phyloP scores from a whole-genome alignment of 192 early-diverging fungal genomes.

The Irineochytrium annulatum region DNA sequence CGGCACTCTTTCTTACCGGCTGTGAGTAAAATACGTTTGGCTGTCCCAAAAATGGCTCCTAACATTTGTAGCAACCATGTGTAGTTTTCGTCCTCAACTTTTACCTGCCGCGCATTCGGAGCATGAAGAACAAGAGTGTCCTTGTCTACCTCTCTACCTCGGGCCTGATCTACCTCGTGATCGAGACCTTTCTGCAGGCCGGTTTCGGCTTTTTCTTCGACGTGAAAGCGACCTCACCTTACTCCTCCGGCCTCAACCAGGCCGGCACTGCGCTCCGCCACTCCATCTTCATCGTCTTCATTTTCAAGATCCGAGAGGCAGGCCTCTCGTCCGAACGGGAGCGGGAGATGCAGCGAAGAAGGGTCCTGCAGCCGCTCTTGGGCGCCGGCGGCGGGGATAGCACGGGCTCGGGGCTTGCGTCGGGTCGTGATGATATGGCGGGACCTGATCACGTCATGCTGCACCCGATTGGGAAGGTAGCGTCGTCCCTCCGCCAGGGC shows the following conservation, averaged over 20 bases:
- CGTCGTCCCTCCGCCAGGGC: background rate
- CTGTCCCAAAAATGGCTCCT: too few species aligned
- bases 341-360: background rate
- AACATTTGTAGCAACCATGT: too few species aligned
- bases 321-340: background rate
- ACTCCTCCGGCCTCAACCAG: background rate
- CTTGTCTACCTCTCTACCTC: background rate
- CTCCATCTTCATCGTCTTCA: background rate
- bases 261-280: conserved; percentile 1
- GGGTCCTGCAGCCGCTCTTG: background rate
- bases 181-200: background rate
- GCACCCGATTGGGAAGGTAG: background rate
- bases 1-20: background rate
- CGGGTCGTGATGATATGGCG: background rate
- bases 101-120: background rate
- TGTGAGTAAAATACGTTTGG: too few species aligned
- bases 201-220: background rate
- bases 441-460: background rate
- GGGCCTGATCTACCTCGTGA: background rate
- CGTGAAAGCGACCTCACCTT: background rate
- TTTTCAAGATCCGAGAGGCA: background rate
- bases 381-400: background rate
- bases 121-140: background rate
- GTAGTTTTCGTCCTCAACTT: background rate
- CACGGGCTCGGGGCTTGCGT: background rate